Conservation (phyloP, 148 eudicot genomes). For the Amaranthus palmeri region DNA sequence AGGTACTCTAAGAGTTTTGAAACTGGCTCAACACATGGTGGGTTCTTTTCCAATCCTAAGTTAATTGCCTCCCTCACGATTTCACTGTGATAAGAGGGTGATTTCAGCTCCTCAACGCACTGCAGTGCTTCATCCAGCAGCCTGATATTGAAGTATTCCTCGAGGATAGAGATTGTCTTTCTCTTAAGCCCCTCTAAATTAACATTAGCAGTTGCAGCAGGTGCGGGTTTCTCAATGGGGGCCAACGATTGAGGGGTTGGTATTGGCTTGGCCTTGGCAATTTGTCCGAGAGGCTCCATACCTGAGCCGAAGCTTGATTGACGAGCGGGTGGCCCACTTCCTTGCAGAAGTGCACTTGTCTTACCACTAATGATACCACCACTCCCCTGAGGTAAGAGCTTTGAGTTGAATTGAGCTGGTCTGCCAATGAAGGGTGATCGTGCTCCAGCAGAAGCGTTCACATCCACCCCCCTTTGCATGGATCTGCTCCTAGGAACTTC, state of each 20-base stretch:
- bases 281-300: conserved; percentile 25
- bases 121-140: conserved; percentile 75
- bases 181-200: conserved; percentile 46
- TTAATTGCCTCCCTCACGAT: conserved; percentile 72
- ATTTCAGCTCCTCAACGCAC: conserved; percentile 67
- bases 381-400: conserved; percentile 73
- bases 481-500: conserved; percentile 70
- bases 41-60: conserved; percentile 71
- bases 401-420: conserved; percentile 48
- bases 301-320: conserved; percentile 35
- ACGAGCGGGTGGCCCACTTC: conserved; percentile 46
- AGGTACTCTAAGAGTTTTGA: conserved; percentile 63
- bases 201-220: conserved; percentile 17
- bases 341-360: conserved; percentile 79
- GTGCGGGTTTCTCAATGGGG: conserved; percentile 26
- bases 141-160: conserved; percentile 68
- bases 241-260: conserved; percentile 25
- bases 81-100: conserved; percentile 64
- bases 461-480: conserved; percentile 48
- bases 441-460: conserved; percentile 24
- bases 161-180: conserved; percentile 60
- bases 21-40: conserved; percentile 62
- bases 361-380: conserved; percentile 53
- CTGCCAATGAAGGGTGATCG: conserved; percentile 51
- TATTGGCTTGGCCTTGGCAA: conserved; percentile 15